phyloP scores from a whole-genome alignment of 169 alveolate genomes.

The Eimeria maxima region DNA sequence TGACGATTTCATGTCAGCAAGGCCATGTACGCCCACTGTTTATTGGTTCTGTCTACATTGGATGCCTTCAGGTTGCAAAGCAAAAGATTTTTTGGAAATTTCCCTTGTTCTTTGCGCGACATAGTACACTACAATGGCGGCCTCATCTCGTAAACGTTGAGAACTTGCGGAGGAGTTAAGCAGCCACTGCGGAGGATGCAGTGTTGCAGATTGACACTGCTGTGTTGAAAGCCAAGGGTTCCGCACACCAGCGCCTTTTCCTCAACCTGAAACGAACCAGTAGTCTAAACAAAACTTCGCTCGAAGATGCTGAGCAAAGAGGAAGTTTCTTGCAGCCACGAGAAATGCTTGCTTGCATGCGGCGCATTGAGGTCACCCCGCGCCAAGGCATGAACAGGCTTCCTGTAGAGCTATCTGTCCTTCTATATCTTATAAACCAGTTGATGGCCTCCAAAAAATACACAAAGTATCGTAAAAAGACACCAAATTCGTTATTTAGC shows the following conservation, averaged over 20 bases:
- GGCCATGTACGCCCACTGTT: background rate
- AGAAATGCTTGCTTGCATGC: constrained; percentile 1
- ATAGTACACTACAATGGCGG: background rate
- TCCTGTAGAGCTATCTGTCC: background rate
- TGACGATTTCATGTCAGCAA: background rate
- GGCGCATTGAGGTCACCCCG: constrained; percentile 22
- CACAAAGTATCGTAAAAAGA: background rate
- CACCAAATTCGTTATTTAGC: background rate
- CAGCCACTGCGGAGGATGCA: background rate
- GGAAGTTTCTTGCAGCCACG: background rate
- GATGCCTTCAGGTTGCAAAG: background rate
- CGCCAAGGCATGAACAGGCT: background rate
- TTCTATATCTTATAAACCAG: background rate
- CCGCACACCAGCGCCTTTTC: background rate
- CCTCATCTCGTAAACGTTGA: background rate
- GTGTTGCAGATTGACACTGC: background rate
- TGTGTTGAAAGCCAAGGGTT: background rate
- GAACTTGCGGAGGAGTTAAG: background rate
- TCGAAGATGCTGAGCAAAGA: background rate
- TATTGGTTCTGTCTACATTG: background rate
- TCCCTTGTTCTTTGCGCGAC: background rate
- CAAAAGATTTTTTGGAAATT: background rate
- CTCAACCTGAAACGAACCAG: background rate
- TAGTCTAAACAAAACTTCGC: background rate
- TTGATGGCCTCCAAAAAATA: background rate